Base-by-base conservation (phyloP, 1,139 yeast genomes). In the Barnettozyma hawaiiensis region DNA sequence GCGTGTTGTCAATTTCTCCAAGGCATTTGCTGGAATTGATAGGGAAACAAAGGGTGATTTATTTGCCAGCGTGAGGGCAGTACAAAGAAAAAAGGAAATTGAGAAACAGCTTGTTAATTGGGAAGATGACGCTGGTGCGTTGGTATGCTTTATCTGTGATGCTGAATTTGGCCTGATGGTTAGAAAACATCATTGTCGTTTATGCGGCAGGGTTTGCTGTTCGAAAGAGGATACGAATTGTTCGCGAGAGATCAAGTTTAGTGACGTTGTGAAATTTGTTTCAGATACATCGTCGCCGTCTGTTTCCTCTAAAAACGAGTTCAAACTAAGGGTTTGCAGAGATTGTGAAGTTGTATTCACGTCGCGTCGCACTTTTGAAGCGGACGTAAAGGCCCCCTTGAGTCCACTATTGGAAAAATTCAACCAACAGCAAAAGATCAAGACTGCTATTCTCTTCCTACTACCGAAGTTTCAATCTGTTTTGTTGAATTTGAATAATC, bases 101-200 rank as follows among this genome's bases (percentile, higher is more conserved):
- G 86, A 82, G 55, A 70, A 67, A 46, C 63, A 68, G 15, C 62
- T 80, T n/a, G 81, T 78, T 4, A 70, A 71, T 23, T 92, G 97
- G 97, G 76, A 76, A 47, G 70, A 71, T 45, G 94, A 82, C 52
- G 49, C 63, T 1, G 57, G 54, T 2, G 71, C 73, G 0, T 54
- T 66, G 0, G 65, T 69, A 47, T 92, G 98, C 59, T 69, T 76
- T 4, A 67, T 85, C 5, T 92, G 98, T 55, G 61, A 67, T 19
- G 66, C 70, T 11, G 56, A 59, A 29, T 92, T 87, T 60, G 71
- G 71, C 23, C 64, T 84, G 38, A 60, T 82, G 6, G 59, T 77
- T 18, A 69, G 96, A 44, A 87, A 85, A 53, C 97, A 92, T 58
- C 97, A 87, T 59, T 87, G 96, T 59, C 67, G 96, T 27, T 61